Evolutionary conservation across 257 asterid genomes (phyloP).

Genomic region (Nyctanthes arbortristis): DNA sequence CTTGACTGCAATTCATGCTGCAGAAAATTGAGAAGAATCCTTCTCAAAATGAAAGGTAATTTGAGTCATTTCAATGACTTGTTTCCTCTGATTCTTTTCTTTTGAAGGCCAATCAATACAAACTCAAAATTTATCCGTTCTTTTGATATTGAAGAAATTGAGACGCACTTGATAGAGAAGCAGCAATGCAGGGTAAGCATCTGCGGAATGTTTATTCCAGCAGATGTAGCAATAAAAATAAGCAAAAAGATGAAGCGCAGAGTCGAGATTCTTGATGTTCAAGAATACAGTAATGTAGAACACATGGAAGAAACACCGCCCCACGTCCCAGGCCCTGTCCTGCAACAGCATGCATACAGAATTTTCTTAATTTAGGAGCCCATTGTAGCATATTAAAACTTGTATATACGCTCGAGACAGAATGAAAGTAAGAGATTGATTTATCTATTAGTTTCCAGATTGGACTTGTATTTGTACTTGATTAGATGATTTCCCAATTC

Average conservation of each 20-base stretch:
- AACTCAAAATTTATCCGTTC: neutral
- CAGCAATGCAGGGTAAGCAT: slow-evolving; percentile 34
- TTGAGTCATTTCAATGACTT: too few species aligned
- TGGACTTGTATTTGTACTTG: neutral
- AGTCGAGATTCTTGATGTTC: slow-evolving; percentile 47
- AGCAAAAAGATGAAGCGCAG: slow-evolving; percentile 47
- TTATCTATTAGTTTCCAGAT: neutral
- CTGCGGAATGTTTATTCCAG: slow-evolving; percentile 36
- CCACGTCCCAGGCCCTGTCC: slow-evolving; percentile 3
- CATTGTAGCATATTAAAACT: neutral
- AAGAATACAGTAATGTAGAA: slow-evolving; percentile 18
- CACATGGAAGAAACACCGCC: slow-evolving; percentile 23
- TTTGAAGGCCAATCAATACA: neutral
- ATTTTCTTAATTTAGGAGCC: neutral
- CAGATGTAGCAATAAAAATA: slow-evolving; percentile 43
- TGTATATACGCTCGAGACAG: neutral
- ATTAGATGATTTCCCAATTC: neutral
- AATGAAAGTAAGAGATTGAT: neutral
- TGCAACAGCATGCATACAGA: slow-evolving; percentile 22
- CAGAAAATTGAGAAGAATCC: slow-evolving; percentile 67
- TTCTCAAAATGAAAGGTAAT: slow-evolving; percentile 81
- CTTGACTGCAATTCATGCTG: slow-evolving; percentile 88
- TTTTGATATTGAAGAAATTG: slow-evolving; percentile 50
- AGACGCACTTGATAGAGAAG: slow-evolving; percentile 68
- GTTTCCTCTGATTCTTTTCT: neutral